These are phyloP conservation scores for Calonectria fujianensis DNA, from an alignment of 2,329 filamentous ascomycete genomes.

Conservation along the genomic window DNA sequence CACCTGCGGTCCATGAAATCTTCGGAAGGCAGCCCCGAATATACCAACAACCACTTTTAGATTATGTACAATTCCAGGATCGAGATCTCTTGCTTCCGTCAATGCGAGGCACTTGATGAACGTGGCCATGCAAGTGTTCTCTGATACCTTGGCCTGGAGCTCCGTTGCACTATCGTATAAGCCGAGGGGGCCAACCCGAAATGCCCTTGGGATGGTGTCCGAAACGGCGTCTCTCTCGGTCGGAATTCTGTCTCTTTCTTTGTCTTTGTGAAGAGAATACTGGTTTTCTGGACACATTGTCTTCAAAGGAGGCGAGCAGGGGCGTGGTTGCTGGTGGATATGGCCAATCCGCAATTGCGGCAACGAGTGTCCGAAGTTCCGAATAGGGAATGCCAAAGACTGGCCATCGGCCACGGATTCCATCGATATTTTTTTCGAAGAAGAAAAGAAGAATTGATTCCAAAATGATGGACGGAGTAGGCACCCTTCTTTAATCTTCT, in stretches of 20 bases:
- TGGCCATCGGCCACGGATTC: neutral
- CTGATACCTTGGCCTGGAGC: neutral
- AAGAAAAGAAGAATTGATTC: neutral
- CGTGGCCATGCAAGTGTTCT: neutral
- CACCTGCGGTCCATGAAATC: neutral
- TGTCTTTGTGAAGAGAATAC: neutral
- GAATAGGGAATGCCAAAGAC: neutral
- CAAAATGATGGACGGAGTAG: neutral
- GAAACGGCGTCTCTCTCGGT: neutral
- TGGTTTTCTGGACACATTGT: neutral
- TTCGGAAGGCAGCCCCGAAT: neutral
- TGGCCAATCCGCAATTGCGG: neutral
- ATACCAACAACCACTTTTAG: neutral
- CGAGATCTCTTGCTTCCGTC: neutral
- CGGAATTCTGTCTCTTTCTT: neutral
- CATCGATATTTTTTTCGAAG: neutral
- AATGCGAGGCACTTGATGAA: neutral
- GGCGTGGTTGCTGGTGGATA: neutral
- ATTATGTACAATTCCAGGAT: neutral
- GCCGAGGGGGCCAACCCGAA: neutral
- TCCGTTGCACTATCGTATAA: neutral
- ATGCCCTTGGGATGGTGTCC: neutral
- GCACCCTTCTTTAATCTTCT: neutral
- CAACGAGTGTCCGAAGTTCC: neutral
- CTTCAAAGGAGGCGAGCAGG: neutral